Percentiles rank a stretch among this genome's conserved stretches.
Evolutionary conservation across 371 early-diverging fungal genomes (phyloP).

Genomic region (Haplosporangium sp.): DNA sequence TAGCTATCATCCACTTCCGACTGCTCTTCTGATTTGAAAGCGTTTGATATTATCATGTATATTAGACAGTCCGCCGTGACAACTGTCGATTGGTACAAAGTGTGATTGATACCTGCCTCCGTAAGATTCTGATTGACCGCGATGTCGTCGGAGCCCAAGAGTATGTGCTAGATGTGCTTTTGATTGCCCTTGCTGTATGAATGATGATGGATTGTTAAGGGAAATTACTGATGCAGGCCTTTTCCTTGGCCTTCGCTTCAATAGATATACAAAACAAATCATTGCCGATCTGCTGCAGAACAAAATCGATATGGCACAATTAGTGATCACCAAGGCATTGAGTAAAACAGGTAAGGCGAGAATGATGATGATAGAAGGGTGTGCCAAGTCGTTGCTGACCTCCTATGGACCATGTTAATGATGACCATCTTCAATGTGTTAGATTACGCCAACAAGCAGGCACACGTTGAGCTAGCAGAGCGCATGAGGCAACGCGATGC

Average conservation of each 20-base stretch:
- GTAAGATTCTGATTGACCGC: constrained; percentile 92
- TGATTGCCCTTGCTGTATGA: not conserved
- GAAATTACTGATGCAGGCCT: not conserved
- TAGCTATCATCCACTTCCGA: no score
- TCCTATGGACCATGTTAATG: no score
- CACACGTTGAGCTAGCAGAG: constrained; percentile 98
- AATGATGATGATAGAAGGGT: no score
- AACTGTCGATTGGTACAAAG: constrained; percentile 96
- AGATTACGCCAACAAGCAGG: constrained; percentile 97
- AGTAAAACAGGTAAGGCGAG: constrained; percentile 80
- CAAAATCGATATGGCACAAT: constrained; percentile 96
- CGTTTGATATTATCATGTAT: not conserved
- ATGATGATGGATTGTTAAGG: not conserved
- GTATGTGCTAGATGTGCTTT: constrained; percentile 56
- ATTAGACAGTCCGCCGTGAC: constrained; percentile 98
- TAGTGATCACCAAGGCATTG: constrained; percentile 98
- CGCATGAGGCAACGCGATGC: constrained; percentile 95
- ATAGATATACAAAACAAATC: constrained; percentile 89
- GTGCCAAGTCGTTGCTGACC: no score
- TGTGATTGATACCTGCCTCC: constrained; percentile 95
- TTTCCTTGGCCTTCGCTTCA: not conserved
- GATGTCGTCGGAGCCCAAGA: constrained; percentile 92
- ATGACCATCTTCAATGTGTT: not conserved
- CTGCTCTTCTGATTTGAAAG: not conserved
- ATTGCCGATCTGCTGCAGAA: constrained; percentile 96